Base-by-base conservation (phyloP, 768 basidiomycete species). In the Leccinum arenicola region DNA sequence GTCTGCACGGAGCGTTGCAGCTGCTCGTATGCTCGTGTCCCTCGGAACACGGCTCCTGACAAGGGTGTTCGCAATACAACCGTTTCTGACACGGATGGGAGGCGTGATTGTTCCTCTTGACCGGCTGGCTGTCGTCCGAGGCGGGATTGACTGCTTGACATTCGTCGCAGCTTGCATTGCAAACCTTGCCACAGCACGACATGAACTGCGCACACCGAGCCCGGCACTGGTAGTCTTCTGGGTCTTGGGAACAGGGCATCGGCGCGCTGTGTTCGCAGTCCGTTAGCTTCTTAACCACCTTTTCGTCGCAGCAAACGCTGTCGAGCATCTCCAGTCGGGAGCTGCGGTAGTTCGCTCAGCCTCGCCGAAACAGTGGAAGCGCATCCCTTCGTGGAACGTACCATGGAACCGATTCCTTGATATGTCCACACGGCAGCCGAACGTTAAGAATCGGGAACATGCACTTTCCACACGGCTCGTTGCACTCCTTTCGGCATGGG, bases 351-450 rank as follows among this genome's bases (percentile, higher is more conserved):
- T n/a, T 53, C 10, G 0, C 19, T 60, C 17, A 61, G 45, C 27
- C 8, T 4, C 52, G 55, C 51, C 8, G 25, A 15, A 49, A 27
- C 5, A 31, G 12, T 1, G 10, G 38, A 40, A 40, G 38, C 8
- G 3, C 8, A 17, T 40, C 17, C 38, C 17, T n/a, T 21, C 1
- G 14, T 2, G 14, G 3, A 21, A 40, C 78, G 52, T 64, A 86
- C 86, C 87, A 89, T 25, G 76, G 71, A 47, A 85, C 76, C 0
- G 73, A 70, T 12, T 61, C 11, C 17, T 70, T 74, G 27, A 65
- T 55, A 67, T 89, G 87, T 2, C 84, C 84, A 61, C 88, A 89
- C 0, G 86, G 83, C 17, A 89, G 74, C 31, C 56, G 25, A 12
- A 88, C 77, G 2, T 79, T 66, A 3, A 69, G 65, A 15, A 84